Conservation (phyloP, 768 basidiomycete species). For the Boletus sp. region DNA sequence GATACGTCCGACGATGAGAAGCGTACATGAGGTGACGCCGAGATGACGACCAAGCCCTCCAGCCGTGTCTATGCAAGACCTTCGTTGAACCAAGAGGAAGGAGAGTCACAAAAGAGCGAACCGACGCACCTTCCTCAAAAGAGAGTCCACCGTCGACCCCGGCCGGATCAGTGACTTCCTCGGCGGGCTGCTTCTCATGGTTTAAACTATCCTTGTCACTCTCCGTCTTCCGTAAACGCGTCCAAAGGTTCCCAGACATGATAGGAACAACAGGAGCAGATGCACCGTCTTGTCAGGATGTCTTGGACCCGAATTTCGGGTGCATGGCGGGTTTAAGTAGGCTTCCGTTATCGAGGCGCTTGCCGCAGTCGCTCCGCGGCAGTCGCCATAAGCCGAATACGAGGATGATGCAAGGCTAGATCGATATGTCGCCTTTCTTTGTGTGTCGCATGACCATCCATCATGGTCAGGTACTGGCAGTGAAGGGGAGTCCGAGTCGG, state of each 20-base stretch:
- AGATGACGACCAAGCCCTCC: slow-evolving; percentile 60
- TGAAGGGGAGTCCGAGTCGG: no score
- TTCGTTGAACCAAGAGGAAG: background rate
- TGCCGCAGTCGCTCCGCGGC: no score
- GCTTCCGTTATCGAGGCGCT: background rate
- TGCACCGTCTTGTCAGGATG: background rate
- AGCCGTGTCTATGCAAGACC: slow-evolving; percentile 38
- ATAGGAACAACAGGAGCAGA: background rate
- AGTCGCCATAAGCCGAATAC: no score
- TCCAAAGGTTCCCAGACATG: slow-evolving; percentile 12
- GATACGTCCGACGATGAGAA: slow-evolving; percentile 56
- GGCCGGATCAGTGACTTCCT: background rate
- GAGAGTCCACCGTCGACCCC: slow-evolving; percentile 39
- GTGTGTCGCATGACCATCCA: no score
- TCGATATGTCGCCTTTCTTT: no score
- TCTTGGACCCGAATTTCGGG: background rate
- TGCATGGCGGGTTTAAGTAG: slow-evolving; percentile 1
- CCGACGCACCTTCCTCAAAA: slow-evolving; percentile 46
- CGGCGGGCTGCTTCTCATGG: background rate
- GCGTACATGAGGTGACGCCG: slow-evolving; percentile 55
- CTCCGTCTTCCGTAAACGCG: background rate
- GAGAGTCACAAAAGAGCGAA: background rate
- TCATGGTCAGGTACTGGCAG: no score
- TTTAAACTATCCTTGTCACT: background rate
- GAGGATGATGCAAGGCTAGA: background rate